A percentile compares a stretch with the other conserved stretches of the same genome.
These are phyloP conservation scores for Boletus eberwhitei DNA, from an alignment of 768 basidiomycete species.

Conservation along the genomic window DNA sequence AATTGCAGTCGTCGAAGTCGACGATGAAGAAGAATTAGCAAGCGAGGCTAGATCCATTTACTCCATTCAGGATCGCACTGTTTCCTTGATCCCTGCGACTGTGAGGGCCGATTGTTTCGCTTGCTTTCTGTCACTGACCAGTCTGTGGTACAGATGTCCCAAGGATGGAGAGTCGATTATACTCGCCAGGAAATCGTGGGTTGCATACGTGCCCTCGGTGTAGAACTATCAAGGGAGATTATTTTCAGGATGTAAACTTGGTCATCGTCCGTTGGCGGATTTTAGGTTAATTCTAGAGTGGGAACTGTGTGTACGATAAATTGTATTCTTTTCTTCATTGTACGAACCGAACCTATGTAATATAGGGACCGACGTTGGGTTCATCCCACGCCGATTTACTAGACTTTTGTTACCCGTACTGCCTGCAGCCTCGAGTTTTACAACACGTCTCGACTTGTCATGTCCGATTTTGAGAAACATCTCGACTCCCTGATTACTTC, in stretches of 20 bases:
- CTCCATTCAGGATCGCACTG: conserved; percentile 17
- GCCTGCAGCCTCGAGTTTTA: not conserved
- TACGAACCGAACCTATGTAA: no score
- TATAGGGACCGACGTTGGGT: not conserved
- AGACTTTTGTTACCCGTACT: not conserved
- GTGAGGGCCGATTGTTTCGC: conserved; percentile 15
- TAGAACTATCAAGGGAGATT: conserved; percentile 40
- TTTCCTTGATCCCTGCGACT: conserved; percentile 25
- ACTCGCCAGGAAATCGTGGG: conserved; percentile 34
- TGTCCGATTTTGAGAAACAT: conserved; percentile 23
- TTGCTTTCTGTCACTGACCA: conserved; percentile 4
- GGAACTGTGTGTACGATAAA: not conserved
- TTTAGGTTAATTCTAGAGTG: not conserved
- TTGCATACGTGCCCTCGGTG: conserved; percentile 46
- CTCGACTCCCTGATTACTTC: conserved; percentile 22
- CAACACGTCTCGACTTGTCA: conserved; percentile 1
- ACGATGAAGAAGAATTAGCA: conserved; percentile 21
- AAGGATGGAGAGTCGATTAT: conserved; percentile 29
- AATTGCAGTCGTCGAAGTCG: conserved; percentile 13
- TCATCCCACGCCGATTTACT: conserved; percentile 2
- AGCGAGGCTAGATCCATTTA: conserved; percentile 20
- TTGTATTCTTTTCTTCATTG: not conserved
- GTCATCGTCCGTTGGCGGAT: not conserved
- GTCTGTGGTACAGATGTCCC: conserved; percentile 15
- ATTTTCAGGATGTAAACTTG: conserved; percentile 32